Evolutionary conservation across 805 yeast genomes (phyloP), one percentile per base, ranked within the genome.

Genomic region (Kodamaea restingae): DNA sequence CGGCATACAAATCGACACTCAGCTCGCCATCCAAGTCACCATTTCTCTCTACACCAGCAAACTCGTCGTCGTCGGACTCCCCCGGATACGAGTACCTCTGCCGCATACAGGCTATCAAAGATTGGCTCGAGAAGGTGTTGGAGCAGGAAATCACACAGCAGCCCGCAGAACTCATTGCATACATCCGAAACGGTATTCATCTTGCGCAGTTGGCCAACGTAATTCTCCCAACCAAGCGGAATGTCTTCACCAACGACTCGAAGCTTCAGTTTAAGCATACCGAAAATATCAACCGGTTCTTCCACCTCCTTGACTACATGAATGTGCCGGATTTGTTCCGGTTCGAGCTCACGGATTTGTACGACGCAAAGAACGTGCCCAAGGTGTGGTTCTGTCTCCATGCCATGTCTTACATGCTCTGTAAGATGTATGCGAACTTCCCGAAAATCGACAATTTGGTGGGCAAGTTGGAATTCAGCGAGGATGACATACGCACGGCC

Each of bases 341-440:
- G 35, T 93, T 93, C 56, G 98, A 91, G 57, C 74, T 90, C 42
- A 88, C 95, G 3, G 98, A 93, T 60, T 70, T 93, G 26, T 93
- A 88, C 61, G 97, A 93, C 55, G 82, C 83, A 54, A 90, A 88
- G 53, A 85, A 91, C 55, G 76, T 90, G 15, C 98, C 98, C 11
- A 90, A 87, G 55, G 98, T 93, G 18, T 84, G 93, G 56, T 88
- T 88, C 61, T 90, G 97, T 50, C 62, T 93, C 26, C 96, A 91
- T 64, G 96, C 96, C 2, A 63, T 91, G 47, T 80, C 88, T 36
- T 86, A 77, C 49, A 77, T 87, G 56, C 69, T 93, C 40, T 73
- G 81, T 43, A 70, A 72, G 48, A 68, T 77, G 18, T 73, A 75
- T 18, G 39, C 58, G 4, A 62, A 64, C 14, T 80, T 81, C 15